phyloP scores from a whole-genome alignment of 108 stramenopile genomes.

The Nitzschia sp. region DNA sequence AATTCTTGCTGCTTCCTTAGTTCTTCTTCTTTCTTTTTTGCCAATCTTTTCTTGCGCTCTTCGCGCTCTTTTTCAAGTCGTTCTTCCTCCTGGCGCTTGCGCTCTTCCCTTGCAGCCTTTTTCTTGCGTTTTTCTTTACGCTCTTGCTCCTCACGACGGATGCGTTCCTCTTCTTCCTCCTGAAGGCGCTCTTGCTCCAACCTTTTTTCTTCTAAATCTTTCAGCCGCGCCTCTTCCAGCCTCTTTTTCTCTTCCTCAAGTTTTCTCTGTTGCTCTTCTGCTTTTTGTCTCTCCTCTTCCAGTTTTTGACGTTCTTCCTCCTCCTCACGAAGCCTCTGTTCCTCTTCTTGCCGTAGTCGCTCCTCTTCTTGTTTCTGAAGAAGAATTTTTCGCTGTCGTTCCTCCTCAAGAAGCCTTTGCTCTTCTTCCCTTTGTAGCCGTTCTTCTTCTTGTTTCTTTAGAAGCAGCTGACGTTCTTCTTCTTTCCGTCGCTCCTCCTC shows the following conservation, averaged over 20 bases:
- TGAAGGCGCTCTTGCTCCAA: neutral
- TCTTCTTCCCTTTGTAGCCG: neutral
- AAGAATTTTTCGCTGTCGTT: neutral
- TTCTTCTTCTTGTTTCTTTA: constrained; percentile 4
- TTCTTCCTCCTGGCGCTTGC: constrained; percentile 9
- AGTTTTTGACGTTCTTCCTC: neutral
- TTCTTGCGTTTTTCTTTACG: constrained; percentile 4
- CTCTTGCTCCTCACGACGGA: constrained; percentile 8
- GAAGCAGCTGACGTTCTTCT: neutral
- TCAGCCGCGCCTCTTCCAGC: neutral
- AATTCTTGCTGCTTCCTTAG: neutral
- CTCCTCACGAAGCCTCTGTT: neutral
- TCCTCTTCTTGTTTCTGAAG: constrained; percentile 3
- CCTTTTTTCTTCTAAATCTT: neutral
- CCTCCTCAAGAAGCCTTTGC: neutral
- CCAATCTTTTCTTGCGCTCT: constrained; percentile 3
- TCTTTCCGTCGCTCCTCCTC: neutral
- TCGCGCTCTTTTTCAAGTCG: constrained; percentile 7
- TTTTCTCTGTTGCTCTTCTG: neutral
- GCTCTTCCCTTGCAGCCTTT: neutral
- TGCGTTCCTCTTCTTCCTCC: constrained; percentile 1
- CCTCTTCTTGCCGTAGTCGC: neutral
- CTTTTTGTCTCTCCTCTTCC: neutral
- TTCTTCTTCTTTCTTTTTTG: constrained; percentile 10
- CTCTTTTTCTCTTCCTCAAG: constrained; percentile 6